Base-by-base conservation (phyloP, 257 asterid species). In the Primulina eburnea region DNA sequence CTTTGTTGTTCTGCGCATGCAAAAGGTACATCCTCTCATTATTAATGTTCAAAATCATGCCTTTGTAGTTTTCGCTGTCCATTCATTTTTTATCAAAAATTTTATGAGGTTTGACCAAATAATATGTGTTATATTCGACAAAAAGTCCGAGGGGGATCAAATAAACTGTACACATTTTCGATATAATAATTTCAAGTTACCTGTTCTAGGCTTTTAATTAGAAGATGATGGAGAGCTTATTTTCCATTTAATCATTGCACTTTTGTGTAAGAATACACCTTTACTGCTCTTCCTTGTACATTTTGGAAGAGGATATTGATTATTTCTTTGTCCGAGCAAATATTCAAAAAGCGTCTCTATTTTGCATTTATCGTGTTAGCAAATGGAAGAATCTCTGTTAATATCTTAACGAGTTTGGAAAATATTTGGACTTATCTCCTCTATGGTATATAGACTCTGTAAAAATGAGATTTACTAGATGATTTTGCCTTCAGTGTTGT, bases 1-100 rank as follows among this genome's bases (percentile, higher is more conserved):
- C 0, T 91, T 94, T 65, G 97, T 94, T 60, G 96, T 94, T 71
- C 90, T 94, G 69, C 96, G 92, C 74, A 75, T 92, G 74, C 98
- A 91, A 76, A 94, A 94, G 99, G 97, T 94, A 91, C 77, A 62
- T 40, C 68, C 65, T 61, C 30, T 60, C 58, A 37, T 53, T 60
- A 73, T 72, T 61, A 52, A 52, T 50, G 52, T 57, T 58, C 60
- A 53, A 58, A 65, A n/a, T 30, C 59, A 33, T 29, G 73, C 71
- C 74, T 79, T 62, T 16, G 2, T 64, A 50, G 35, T 61, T 40
- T 60, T 61, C 18, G 5, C 33, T 5, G 14, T 56, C 2, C 30
- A 7, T 65, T 50, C 55, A 4, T 38, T 58, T 6, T 6, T 34
- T 50, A 60, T 7, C 4, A 17, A 35, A 50, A 50, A 50, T 50